Base-by-base conservation (phyloP, 2,329 filamentous ascomycete genomes). In the Pseudogymnoascus pannorum region DNA sequence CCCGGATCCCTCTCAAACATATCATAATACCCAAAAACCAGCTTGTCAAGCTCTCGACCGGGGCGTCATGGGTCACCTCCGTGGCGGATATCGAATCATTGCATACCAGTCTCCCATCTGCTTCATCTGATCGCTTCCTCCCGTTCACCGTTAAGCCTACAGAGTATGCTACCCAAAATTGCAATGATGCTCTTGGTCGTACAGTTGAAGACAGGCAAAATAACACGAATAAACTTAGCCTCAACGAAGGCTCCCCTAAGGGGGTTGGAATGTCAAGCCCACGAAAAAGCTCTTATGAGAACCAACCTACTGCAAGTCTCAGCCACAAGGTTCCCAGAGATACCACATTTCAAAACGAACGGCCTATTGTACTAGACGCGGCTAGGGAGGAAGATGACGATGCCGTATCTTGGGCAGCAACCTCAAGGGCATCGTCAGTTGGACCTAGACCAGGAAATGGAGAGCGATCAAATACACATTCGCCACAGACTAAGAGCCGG, bases 21-120 rank as follows among this genome's bases (percentile, higher is more conserved):
- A 26, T 54, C 26, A 54, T 54, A 33, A 54, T 54, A 54, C 48
- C 48, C n/a, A 54, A 54, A 54, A 33, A 20, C 16, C 48, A 54
- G 9, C 5, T 54, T 18, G 48, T 31, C 11, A n/a, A 33, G 26
- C 48, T 54, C 26, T 33, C 48, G 16, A 33, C 24, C n/a, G 48
- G 5, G 16, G 48, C 48, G 26, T 54, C 48, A 11, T 54, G 48
- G 48, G 48, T 54, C 26, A 33, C 48, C n/a, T 54, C 48, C 5
- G 24, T 33, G n/a, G 26, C 48, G 16, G 26, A 54, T 31, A 54
- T 54, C 24, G 48, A 33, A 33, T 31, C 48, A 20, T 18, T 18
- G 5, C 16, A 33, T 20, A 33, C 11, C 12, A 18, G n/a, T 33
- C 26, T 20, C 26, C 48, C 16, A 54, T 20, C 26, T 20, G 9